These are phyloP conservation scores for Stagonosporopsis chrysanthemi DNA, from an alignment of 2,329 filamentous ascomycete species.

Conservation along the genomic window DNA sequence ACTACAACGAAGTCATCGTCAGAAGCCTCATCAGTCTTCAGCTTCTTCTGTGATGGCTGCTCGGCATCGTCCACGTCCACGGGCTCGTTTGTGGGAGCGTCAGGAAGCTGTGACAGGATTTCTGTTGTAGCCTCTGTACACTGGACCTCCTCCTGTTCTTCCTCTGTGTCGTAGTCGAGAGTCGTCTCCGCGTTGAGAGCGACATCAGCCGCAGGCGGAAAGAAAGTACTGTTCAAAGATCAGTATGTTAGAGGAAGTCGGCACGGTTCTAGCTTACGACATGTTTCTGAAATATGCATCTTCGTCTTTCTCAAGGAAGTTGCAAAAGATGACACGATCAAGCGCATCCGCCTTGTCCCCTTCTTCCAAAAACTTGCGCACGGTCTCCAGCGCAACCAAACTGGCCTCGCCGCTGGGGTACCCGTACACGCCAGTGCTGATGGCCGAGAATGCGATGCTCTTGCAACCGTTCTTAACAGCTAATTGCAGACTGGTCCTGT, in stretches of 20 bases:
- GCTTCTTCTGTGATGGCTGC: constrained; percentile 54
- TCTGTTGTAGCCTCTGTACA: constrained; percentile 45
- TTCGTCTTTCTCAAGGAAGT: constrained; percentile 80
- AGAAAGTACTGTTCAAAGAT: constrained; percentile 40
- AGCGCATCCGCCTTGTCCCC: constrained; percentile 59
- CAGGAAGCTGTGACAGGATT: constrained; percentile 56
- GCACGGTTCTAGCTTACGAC: constrained; percentile 69
- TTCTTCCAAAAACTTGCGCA: constrained; percentile 62
- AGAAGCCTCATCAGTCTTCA: constrained; percentile 47
- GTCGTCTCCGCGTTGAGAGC: background rate
- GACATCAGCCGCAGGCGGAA: constrained; percentile 36
- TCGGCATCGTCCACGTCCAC: constrained; percentile 51
- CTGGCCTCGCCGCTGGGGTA: constrained; percentile 81
- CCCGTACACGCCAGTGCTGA: constrained; percentile 90
- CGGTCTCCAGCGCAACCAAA: constrained; percentile 70
- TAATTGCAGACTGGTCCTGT: constrained; percentile 74
- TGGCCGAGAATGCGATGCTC: constrained; percentile 80
- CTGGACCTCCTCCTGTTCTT: constrained; percentile 25
- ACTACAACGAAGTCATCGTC: constrained; percentile 46
- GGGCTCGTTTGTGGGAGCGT: constrained; percentile 58
- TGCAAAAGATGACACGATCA: constrained; percentile 82
- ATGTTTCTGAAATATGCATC: constrained; percentile 72
- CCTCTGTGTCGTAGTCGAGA: constrained; percentile 35
- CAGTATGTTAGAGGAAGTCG: background rate
- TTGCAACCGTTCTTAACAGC: constrained; percentile 71